phyloP scores from a whole-genome alignment of 768 basidiomycete genomes.

The Russula abietina region DNA sequence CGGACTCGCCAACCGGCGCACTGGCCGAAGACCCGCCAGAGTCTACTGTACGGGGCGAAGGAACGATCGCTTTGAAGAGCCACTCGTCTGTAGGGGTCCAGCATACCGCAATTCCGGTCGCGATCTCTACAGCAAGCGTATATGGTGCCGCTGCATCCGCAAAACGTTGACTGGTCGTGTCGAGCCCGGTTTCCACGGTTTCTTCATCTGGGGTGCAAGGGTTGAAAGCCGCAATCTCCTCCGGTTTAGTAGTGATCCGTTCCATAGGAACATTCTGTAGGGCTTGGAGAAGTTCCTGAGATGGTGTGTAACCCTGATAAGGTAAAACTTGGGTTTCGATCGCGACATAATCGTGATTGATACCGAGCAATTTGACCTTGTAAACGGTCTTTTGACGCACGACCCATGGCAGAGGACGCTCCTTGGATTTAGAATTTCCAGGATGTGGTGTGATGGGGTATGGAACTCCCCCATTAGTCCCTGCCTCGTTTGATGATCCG shows the following conservation, averaged over 20 bases:
- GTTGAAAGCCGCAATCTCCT: constrained; percentile 44
- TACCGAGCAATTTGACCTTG: constrained; percentile 60
- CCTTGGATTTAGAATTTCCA: constrained; percentile 4
- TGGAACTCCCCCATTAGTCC: constrained; percentile 1
- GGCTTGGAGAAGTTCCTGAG: constrained; percentile 45
- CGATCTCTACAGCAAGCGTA: constrained; percentile 68
- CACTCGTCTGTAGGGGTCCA: constrained; percentile 75
- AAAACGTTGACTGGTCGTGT: constrained; percentile 33
- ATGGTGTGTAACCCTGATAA: constrained; percentile 62
- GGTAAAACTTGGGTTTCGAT: constrained; percentile 60
- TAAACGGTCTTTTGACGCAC: constrained; percentile 58
- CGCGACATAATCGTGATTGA: constrained; percentile 43
- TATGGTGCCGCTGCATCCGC: constrained; percentile 54
- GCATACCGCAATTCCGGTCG: constrained; percentile 50
- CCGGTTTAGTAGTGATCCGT: constrained; percentile 25
- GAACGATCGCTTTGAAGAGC: constrained; percentile 49
- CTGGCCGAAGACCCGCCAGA: neutral
- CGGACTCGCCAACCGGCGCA: neutral
- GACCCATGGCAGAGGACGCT: constrained; percentile 43
- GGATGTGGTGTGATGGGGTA: constrained; percentile 16
- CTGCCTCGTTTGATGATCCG: neutral
- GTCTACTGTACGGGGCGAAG: constrained; percentile 17
- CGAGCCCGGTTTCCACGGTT: neutral
- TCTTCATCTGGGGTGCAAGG: constrained; percentile 36
- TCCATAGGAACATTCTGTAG: constrained; percentile 31